These are phyloP conservation scores for Cryptosporidium canis DNA, from an alignment of 169 alveolate genomes.

Conservation along the genomic window DNA sequence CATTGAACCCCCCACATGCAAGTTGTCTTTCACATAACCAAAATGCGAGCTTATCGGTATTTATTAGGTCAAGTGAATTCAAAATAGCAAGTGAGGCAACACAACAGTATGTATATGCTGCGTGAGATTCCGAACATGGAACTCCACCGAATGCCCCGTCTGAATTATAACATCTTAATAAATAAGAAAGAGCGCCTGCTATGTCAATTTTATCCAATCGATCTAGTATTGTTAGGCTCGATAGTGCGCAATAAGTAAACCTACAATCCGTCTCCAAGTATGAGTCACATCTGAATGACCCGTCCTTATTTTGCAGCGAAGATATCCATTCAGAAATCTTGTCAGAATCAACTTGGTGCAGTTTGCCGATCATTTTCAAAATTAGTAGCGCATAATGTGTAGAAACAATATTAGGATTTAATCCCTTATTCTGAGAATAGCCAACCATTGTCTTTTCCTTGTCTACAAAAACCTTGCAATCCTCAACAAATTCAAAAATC, in stretches of 20 bases:
- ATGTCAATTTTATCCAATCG: conserved; percentile 82
- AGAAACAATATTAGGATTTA: conserved; percentile 86
- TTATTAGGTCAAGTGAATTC: conserved; percentile 82
- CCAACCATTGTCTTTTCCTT: conserved; percentile 48
- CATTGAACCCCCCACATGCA: conserved; percentile 94
- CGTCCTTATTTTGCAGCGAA: conserved; percentile 90
- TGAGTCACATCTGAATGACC: conserved; percentile 91
- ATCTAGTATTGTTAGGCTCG: conserved; percentile 87
- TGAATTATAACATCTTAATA: conserved; percentile 89
- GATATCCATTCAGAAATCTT: conserved; percentile 84
- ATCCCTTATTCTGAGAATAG: conserved; percentile 78
- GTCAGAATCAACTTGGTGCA: conserved; percentile 81
- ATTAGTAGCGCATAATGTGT: conserved; percentile 89
- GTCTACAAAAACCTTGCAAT: conserved; percentile 33
- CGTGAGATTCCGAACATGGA: conserved; percentile 96
- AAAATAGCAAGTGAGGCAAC: conserved; percentile 88
- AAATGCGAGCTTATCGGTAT: conserved; percentile 78
- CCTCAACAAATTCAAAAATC: conserved; percentile 25
- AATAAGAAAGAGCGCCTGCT: conserved; percentile 85
- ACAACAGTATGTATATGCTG: conserved; percentile 95
- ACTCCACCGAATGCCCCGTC: conserved; percentile 96
- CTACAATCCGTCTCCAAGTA: conserved; percentile 95
- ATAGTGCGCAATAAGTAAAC: conserved; percentile 91
- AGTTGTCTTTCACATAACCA: conserved; percentile 94
- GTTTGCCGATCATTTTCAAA: conserved; percentile 80